Conservation (phyloP, 2,329 filamentous ascomycete species). For the Rhinocladiella mackenziei region DNA sequence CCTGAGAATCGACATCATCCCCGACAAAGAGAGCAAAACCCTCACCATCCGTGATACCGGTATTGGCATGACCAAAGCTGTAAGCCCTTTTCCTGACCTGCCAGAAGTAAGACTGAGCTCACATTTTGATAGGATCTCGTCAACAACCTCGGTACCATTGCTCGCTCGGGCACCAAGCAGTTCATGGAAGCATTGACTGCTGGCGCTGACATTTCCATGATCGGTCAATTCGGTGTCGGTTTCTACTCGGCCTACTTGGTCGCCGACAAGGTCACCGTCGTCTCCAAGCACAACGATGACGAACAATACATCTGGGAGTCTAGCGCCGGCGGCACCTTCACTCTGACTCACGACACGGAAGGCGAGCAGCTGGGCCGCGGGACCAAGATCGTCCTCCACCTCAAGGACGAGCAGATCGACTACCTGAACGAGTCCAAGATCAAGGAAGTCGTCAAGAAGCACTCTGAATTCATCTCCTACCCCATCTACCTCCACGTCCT, state of each 20-base stretch:
- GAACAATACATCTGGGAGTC: slow-evolving; percentile 99
- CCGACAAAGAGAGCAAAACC: slow-evolving; percentile 95
- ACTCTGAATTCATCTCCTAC: slow-evolving; percentile 99
- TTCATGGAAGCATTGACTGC: slow-evolving; percentile 99
- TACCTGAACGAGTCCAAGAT: slow-evolving; percentile 98
- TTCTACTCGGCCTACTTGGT: slow-evolving; percentile 99
- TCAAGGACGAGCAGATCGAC: slow-evolving; percentile 98
- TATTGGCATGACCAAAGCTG: slow-evolving; percentile 99
- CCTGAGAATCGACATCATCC: slow-evolving; percentile 97
- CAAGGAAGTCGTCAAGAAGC: slow-evolving; percentile 99
- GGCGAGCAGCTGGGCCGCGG: slow-evolving; percentile 88
- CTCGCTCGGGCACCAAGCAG: slow-evolving; percentile 98
- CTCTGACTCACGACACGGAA: slow-evolving; percentile 82
- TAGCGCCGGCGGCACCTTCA: slow-evolving; percentile 94
- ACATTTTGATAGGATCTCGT: slow-evolving; percentile 72
- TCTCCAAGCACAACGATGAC: slow-evolving; percentile 99
- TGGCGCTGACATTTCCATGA: slow-evolving; percentile 99
- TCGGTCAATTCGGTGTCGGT: slow-evolving; percentile 99
- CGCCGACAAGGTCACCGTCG: slow-evolving; percentile 88
- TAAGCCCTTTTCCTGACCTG: slow-evolving; percentile 53
- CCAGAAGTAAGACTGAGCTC: slow-evolving; percentile 32
- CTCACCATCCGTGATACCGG: slow-evolving; percentile 95
- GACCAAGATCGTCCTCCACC: slow-evolving; percentile 95
- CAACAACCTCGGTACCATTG: slow-evolving; percentile 99
- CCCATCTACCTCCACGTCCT: slow-evolving; percentile 99